Evolutionary conservation across 495 filamentous ascomycete species (phyloP).

Genomic region (Elasticomyces elasticus): DNA sequence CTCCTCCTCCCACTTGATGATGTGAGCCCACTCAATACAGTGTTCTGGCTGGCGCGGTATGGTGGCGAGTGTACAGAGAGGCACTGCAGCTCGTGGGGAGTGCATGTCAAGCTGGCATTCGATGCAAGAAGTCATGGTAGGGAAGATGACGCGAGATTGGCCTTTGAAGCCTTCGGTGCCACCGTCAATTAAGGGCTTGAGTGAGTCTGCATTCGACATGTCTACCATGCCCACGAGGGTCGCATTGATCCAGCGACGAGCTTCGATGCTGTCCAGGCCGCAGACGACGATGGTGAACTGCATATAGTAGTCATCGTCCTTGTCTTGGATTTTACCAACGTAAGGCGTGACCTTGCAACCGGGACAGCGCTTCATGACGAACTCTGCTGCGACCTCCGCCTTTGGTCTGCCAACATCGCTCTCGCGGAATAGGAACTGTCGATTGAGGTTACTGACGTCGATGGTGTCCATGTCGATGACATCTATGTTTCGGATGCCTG

Average conservation of each 20-base stretch:
- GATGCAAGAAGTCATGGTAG: conserved; percentile 86
- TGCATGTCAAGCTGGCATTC: conserved; percentile 99
- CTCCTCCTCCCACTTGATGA: conserved; percentile 69
- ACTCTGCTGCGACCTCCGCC: conserved; percentile 82
- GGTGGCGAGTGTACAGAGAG: conserved; percentile 90
- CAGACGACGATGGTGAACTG: conserved; percentile 90
- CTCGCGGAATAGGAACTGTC: conserved; percentile 93
- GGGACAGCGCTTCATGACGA: conserved; percentile 79
- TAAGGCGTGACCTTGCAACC: conserved; percentile 88
- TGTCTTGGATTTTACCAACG: conserved; percentile 93
- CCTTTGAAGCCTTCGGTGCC: conserved; percentile 99
- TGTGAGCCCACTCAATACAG: conserved; percentile 98
- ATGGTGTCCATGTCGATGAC: conserved; percentile 99
- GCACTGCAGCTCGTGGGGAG: conserved; percentile 83
- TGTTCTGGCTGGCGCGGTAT: conserved; percentile 97
- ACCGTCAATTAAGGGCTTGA: conserved; percentile 91
- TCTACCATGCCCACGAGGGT: conserved; percentile 86
- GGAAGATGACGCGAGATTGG: conserved; percentile 84
- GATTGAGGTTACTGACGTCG: conserved; percentile 95
- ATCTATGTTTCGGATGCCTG: conserved; percentile 93
- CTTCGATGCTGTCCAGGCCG: conserved; percentile 96
- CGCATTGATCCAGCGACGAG: conserved; percentile 95
- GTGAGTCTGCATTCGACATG: conserved; percentile 59
- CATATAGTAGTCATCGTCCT: conserved; percentile 95
- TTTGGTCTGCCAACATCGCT: conserved; percentile 89